Base-by-base conservation (phyloP, 2,329 filamentous ascomycete species). In the Exophiala xenobiotica region DNA sequence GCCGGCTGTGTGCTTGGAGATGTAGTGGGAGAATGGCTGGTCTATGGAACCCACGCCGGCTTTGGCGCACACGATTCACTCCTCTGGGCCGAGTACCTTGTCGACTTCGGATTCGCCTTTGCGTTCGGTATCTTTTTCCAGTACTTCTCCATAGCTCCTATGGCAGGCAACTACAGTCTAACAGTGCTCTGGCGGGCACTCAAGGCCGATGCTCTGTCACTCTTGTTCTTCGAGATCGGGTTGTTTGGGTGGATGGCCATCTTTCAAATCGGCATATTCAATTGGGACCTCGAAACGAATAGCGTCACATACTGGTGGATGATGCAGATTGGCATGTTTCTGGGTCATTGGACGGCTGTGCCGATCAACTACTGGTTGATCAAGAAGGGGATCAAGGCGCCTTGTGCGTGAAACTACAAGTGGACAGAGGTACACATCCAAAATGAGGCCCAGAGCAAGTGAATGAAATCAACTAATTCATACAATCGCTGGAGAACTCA, bases 111-210 rank as follows among this genome's bases (percentile, higher is more conserved):
- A 31, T 65, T 66, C 50, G 65, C 65, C 6, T 44, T 67, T 12
- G 40, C 51, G 7, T 61, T 66, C 43, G 65, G 65, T 27, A 60
- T 67, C 37, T 37, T 64, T 45, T 67, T 67, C 40, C 65, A 67
- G 42, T 67, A 65, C 59, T 65, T 63, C 57, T 63, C 58, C 46
- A 67, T 67, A 40, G 65, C 65, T 14, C 65, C 65, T 7, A 67
- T 67, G 65, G 47, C 29, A 11, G 64, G 63, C 35, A 55, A 65
- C 4, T 67, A 62, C 37, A 61, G 65, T 1, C 37, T 41, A 7
- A 60, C 57, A 46, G 63, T 47, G 6, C 20, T 66, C 18, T 59
- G 35, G 22, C 58, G 64, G 3, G 63, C 65, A 1, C 44, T 56
- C 1, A 65, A 67, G 51, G 65, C 65, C 11, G 65, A 67, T 51